Percentiles rank a stretch among this genome's conserved stretches.
phyloP scores from a whole-genome alignment of 2,329 filamentous ascomycete genomes.

The Trichoderma sp. region DNA sequence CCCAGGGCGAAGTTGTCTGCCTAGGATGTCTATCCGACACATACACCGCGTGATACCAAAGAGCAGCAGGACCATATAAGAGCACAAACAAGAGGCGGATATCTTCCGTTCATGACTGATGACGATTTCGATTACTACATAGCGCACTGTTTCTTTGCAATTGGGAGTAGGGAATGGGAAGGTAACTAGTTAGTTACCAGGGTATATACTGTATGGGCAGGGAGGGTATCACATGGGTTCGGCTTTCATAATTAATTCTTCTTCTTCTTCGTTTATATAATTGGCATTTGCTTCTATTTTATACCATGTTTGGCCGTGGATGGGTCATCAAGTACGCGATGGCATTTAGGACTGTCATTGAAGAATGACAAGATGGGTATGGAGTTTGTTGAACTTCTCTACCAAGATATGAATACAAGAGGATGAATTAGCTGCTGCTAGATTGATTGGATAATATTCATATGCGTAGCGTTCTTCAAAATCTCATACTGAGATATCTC shows the following conservation, averaged over 20 bases:
- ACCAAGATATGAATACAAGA: neutral
- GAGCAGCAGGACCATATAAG: neutral
- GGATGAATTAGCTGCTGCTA: neutral
- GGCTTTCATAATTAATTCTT: neutral
- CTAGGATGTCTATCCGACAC: slow-evolving; percentile 59
- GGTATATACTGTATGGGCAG: neutral
- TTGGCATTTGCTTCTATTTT: neutral
- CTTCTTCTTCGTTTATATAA: neutral
- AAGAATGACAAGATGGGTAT: neutral
- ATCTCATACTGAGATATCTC: neutral
- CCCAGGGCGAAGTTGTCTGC: slow-evolving; percentile 66
- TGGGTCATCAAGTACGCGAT: neutral
- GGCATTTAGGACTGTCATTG: neutral
- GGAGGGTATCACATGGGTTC: neutral
- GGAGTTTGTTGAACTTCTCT: neutral
- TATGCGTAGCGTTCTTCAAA: neutral
- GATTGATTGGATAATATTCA: neutral
- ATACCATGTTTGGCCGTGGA: neutral
- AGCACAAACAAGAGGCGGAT: neutral
- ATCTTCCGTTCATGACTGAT: neutral
- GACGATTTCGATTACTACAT: neutral
- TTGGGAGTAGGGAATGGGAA: neutral
- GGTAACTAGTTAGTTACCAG: neutral
- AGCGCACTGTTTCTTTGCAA: neutral
- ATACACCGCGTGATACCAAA: slow-evolving; percentile 38